These are phyloP conservation scores for Colletotrichum sp. DNA, from an alignment of 2,329 filamentous ascomycete species.

Conservation along the genomic window DNA sequence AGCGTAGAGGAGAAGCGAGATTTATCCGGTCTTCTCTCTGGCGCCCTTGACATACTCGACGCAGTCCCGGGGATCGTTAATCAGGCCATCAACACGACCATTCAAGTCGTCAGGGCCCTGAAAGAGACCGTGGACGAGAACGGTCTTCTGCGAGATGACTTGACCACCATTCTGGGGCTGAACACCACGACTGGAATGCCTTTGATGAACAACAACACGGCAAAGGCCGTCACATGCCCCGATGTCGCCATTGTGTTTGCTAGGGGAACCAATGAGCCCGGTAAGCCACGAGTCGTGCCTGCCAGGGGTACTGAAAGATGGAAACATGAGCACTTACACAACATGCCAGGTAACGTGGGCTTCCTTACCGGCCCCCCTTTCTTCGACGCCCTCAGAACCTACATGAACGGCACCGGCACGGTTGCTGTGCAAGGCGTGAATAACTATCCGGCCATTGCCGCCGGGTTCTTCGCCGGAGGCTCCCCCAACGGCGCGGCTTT, in stretches of 20 bases:
- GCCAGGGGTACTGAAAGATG: background rate
- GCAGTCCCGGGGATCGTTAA: background rate
- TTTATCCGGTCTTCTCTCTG: slow-evolving; percentile 4
- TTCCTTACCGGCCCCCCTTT: slow-evolving; percentile 31
- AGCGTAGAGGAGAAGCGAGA: background rate
- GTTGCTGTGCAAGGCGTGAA: slow-evolving; percentile 31
- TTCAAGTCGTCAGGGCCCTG: slow-evolving; percentile 17
- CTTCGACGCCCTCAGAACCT: slow-evolving; percentile 26
- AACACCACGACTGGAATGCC: slow-evolving; percentile 9
- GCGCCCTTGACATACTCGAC: slow-evolving; percentile 18
- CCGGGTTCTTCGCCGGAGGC: slow-evolving; percentile 10
- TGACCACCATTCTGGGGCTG: slow-evolving; percentile 1
- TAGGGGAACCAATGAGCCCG: slow-evolving; percentile 22
- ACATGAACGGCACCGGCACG: slow-evolving; percentile 20
- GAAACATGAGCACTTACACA: background rate
- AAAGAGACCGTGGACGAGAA: slow-evolving; percentile 19
- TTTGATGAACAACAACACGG: background rate
- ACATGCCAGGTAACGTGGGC: slow-evolving; percentile 30
- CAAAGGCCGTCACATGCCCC: slow-evolving; percentile 5
- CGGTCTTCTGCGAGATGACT: slow-evolving; percentile 14
- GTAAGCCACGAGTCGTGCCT: background rate
- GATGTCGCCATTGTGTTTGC: slow-evolving; percentile 21
- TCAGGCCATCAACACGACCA: slow-evolving; percentile 11
- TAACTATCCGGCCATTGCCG: slow-evolving; percentile 21
- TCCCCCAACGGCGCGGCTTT: slow-evolving; percentile 12